Conservation (phyloP, 441 rosid species). For the Biscutella laevigata region DNA sequence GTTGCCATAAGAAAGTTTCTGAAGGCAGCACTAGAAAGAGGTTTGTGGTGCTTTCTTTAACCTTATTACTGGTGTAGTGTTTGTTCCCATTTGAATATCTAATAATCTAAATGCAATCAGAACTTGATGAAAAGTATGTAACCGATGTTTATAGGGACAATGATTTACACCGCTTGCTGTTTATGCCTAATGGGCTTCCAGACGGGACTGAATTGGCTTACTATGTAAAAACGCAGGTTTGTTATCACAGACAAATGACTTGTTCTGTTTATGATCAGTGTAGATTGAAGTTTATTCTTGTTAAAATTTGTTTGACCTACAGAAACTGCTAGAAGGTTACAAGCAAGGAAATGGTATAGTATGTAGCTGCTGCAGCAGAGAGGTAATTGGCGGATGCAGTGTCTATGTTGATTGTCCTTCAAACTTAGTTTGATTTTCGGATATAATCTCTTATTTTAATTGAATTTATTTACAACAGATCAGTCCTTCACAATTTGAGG, state of each 20-base stretch:
- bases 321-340: conserved; percentile 67
- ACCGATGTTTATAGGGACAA: conserved; percentile 54
- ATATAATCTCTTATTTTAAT: background rate
- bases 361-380: conserved; percentile 71
- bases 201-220: conserved; percentile 93
- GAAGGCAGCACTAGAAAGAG: conserved; percentile 69
- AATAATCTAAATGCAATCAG: background rate
- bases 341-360: conserved; percentile 81
- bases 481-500: conserved; percentile 96
- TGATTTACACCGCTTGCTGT: conserved; percentile 81
- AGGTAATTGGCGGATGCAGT: conserved; percentile 37
- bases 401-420: background rate
- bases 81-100: conserved; percentile 4
- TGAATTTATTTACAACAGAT: conserved; percentile 40
- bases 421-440: background rate
- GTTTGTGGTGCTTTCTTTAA: conserved; percentile 23
- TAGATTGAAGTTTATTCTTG: conserved; percentile 25
- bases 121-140: background rate
- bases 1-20: conserved; percentile 48
- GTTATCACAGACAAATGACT: conserved; percentile 15
- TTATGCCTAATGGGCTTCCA: conserved; percentile 72
- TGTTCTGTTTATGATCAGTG: background rate
- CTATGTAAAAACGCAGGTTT: conserved; percentile 69
- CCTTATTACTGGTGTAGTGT: background rate
- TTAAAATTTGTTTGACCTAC: conserved; percentile 30